Percentiles rank a stretch among this genome's conserved stretches.
These are phyloP conservation scores for Monilinia aucupariae DNA, from an alignment of 2,329 filamentous ascomycete genomes.

Conservation along the genomic window DNA sequence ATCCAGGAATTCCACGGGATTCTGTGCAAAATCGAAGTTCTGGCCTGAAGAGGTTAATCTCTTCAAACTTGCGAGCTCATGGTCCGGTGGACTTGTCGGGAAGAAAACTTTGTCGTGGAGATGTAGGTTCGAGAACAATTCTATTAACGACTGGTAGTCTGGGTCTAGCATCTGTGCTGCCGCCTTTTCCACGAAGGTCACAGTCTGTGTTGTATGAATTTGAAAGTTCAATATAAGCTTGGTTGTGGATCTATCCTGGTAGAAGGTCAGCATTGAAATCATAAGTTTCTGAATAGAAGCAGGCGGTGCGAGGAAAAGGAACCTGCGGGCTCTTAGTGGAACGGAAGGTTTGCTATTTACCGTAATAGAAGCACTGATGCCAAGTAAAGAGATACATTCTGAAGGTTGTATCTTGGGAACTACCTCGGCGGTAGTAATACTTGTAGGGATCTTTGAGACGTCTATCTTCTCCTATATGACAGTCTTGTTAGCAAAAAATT, in stretches of 20 bases:
- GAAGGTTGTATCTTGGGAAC: background rate
- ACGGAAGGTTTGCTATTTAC: background rate
- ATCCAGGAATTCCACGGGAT: background rate
- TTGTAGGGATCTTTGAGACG: background rate
- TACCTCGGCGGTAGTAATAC: background rate
- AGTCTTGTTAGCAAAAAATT: background rate
- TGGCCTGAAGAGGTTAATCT: background rate
- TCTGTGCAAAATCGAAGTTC: no score
- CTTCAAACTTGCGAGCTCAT: background rate
- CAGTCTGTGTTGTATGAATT: background rate
- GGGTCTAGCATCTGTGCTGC: background rate
- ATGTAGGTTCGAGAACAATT: background rate
- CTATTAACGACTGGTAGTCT: background rate
- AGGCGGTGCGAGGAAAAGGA: background rate
- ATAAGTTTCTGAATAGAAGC: background rate
- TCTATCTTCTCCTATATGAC: background rate
- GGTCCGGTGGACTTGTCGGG: background rate
- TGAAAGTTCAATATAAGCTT: background rate
- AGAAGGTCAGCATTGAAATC: background rate
- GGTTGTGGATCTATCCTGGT: background rate
- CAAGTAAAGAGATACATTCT: background rate
- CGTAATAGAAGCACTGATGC: background rate
- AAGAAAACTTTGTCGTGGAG: background rate
- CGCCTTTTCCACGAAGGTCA: background rate
- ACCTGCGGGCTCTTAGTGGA: background rate